Evolutionary conservation across 805 yeast genomes (phyloP), one percentile per base, ranked within the genome.

Genomic region (Kodamaea fukazawae): DNA sequence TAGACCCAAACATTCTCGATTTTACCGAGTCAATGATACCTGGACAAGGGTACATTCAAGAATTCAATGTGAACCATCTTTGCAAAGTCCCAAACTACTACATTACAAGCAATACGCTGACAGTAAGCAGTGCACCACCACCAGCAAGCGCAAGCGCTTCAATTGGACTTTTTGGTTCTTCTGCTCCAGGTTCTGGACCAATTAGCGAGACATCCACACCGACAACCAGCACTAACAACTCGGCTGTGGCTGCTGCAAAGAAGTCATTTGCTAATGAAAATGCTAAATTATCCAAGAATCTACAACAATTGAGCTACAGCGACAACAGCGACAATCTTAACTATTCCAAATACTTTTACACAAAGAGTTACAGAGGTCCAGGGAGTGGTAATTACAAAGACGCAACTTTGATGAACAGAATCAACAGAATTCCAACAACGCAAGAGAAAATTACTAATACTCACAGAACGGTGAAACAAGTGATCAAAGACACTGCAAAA

Each of bases 331-430:
- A 67, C 36, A 55, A 57, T 16, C 53, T 53, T 45, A 60, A 60
- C 41, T 56, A 58, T 34, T 54, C 64, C 29, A 68, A 64, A 45
- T 69, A 69, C 47, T 68, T 57, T 46, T 69, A 67, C 44, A 57
- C 62, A 15, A 66, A 66, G 44, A 57, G 61, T 25, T 67, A 66
- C 40, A 55, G 73, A 33, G 75, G 75, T 1, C 73, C 73, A 2
- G 75, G 75, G 2, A 61, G 67, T 32, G 74, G 75, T 2, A 69
- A 67, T 42, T 69, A 65, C 47, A 69, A 69, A 45, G 75, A 69
- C 48, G 71, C 70, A 1, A 63, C 71, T 2, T 46, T 69, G 29
- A 61, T 66, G 44, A 67, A 63, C 44, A 54, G 63, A 31, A 64
- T 69, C 44, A 69, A 67, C 48, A 58, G 58, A 37, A 60, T 69